Evolutionary conservation across 2,329 filamentous ascomycete species (phyloP).

Genomic region (Pochonia chlamydosporia): DNA sequence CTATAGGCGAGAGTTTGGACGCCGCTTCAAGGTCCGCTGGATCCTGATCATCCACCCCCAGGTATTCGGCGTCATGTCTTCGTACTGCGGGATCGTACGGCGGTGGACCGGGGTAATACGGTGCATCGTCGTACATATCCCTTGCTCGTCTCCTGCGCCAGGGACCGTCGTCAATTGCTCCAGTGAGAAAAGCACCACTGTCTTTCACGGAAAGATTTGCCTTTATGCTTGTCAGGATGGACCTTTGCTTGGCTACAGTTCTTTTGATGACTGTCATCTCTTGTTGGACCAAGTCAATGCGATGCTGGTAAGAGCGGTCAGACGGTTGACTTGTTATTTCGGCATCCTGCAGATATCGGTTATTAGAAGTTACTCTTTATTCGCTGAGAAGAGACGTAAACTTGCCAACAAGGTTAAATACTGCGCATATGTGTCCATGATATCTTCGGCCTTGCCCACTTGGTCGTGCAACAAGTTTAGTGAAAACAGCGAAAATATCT

Average conservation of each 20-base stretch:
- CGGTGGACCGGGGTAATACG: not conserved
- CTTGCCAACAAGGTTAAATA: slow-evolving; percentile 35
- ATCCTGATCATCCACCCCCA: slow-evolving; percentile 15
- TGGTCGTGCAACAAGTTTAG: slow-evolving; percentile 32
- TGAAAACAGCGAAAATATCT: slow-evolving; percentile 34
- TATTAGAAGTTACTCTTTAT: not conserved
- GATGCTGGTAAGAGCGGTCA: slow-evolving; percentile 34
- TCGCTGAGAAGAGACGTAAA: not conserved
- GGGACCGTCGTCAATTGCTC: slow-evolving; percentile 7
- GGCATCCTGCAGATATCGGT: not conserved
- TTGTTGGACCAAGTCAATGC: slow-evolving; percentile 33
- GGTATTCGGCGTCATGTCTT: slow-evolving; percentile 15
- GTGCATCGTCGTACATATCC: not conserved
- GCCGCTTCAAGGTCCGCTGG: slow-evolving; percentile 21
- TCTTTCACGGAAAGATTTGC: slow-evolving; percentile 14
- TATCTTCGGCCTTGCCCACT: slow-evolving; percentile 29
- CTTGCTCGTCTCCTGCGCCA: slow-evolving; percentile 3
- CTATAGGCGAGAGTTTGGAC: slow-evolving; percentile 29
- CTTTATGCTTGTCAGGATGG: slow-evolving; percentile 22
- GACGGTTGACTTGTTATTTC: slow-evolving; percentile 18
- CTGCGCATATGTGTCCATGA: slow-evolving; percentile 36
- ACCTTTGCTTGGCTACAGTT: slow-evolving; percentile 26
- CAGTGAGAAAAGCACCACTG: slow-evolving; percentile 11
- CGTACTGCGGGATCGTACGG: not conserved
- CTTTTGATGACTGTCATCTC: slow-evolving; percentile 33